phyloP scores from a whole-genome alignment of 2,329 filamentous ascomycete species.

The Ceratocystis cacaofunesta region DNA sequence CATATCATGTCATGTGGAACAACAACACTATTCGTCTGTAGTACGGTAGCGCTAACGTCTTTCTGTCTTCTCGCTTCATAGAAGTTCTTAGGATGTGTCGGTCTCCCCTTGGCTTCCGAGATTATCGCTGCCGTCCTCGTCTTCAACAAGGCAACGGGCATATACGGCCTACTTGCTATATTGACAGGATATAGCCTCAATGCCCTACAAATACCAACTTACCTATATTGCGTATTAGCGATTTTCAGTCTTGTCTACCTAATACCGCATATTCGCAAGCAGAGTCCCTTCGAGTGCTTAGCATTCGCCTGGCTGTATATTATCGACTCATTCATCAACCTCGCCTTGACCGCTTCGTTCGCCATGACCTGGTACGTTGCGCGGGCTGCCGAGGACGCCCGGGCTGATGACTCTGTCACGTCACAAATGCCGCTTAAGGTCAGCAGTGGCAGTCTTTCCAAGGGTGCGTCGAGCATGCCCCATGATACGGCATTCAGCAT shows the following conservation, averaged over 20 bases:
- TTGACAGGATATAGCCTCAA: conserved; percentile 76
- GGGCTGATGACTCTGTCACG: conserved; percentile 15
- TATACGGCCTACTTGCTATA: conserved; percentile 80
- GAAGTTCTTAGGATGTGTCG: conserved; percentile 76
- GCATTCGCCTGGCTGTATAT: conserved; percentile 74
- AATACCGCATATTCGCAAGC: conserved; percentile 63
- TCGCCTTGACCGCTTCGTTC: conserved; percentile 67
- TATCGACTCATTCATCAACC: conserved; percentile 68
- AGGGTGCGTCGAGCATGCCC: conserved; percentile 21
- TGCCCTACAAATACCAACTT: conserved; percentile 73
- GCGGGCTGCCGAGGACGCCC: conserved; percentile 30
- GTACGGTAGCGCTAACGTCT: neutral
- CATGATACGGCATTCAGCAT: conserved; percentile 61
- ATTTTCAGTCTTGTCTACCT: conserved; percentile 55
- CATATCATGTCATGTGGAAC: neutral
- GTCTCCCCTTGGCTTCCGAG: conserved; percentile 72
- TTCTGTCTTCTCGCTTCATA: conserved; percentile 26
- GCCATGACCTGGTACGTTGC: conserved; percentile 73
- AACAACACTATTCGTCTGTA: neutral
- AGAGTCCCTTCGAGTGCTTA: conserved; percentile 64
- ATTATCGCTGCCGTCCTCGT: conserved; percentile 70
- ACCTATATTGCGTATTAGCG: conserved; percentile 67
- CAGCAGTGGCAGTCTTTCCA: conserved; percentile 7
- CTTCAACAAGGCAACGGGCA: conserved; percentile 82
- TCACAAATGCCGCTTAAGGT: conserved; percentile 15